Percentiles rank a stretch among this genome's conserved stretches.
phyloP scores from a whole-genome alignment of 495 filamentous ascomycete genomes.

The Lentithecium fluviatile region DNA sequence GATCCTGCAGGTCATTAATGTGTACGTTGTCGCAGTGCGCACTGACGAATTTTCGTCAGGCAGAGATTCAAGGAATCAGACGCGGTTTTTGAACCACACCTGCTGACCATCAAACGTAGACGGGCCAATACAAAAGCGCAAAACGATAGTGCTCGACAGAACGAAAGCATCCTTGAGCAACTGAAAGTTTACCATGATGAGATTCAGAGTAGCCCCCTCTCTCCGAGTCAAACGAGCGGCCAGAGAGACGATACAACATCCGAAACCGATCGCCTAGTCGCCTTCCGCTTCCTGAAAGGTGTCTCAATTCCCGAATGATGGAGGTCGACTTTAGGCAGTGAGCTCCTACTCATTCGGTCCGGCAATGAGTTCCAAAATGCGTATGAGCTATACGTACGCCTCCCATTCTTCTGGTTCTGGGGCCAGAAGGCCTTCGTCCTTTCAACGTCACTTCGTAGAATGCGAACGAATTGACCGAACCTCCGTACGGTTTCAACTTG shows the following conservation, averaged over 20 bases:
- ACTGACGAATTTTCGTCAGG: no score
- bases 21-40: background rate
- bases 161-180: background rate
- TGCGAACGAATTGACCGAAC: background rate
- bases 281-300: background rate
- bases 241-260: background rate
- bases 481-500: no score
- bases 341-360: background rate
- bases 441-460: background rate
- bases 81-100: no score
- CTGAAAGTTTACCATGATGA: background rate
- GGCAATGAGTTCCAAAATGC: background rate
- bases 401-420: background rate
- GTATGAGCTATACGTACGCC: background rate
- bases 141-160: background rate
- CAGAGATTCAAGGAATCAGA: no score
- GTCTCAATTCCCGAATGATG: background rate
- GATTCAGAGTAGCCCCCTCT: background rate
- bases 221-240: background rate
- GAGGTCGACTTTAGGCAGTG: background rate
- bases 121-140: background rate
- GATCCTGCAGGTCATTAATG: background rate
- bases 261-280: background rate
- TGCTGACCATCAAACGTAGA: background rate
- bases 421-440: background rate